A percentile compares a stretch with the other conserved stretches of the same genome.
Evolutionary conservation across 768 basidiomycete species (phyloP).

Genomic region (Erythrobasidium yunnanense): DNA sequence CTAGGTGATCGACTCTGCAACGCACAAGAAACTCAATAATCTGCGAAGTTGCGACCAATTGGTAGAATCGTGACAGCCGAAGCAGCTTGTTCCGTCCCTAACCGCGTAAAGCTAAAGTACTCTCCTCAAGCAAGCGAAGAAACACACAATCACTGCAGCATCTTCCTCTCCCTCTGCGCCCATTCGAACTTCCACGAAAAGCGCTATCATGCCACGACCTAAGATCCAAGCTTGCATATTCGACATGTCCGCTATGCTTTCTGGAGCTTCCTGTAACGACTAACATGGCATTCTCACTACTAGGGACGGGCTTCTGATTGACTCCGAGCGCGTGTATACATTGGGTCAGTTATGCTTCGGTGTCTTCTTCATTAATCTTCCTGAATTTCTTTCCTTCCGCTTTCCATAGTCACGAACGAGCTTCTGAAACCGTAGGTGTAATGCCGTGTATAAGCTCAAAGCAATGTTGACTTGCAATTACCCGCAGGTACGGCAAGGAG

Average conservation of each 20-base stretch:
- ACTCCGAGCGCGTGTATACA: slow-evolving; percentile 21
- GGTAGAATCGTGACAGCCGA: too few relatives aligned
- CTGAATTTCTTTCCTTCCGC: not conserved
- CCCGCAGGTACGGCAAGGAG: slow-evolving; percentile 14
- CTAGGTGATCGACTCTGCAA: too few relatives aligned
- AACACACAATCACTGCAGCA: not conserved
- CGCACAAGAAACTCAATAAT: too few relatives aligned
- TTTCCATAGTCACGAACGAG: slow-evolving; percentile 11
- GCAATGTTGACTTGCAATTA: not conserved
- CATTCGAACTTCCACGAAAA: not conserved
- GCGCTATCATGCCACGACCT: not conserved
- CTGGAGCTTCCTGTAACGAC: not conserved
- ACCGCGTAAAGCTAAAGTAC: too few relatives aligned
- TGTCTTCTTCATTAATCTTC: not conserved
- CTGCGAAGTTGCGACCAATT: too few relatives aligned
- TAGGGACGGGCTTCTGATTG: slow-evolving; percentile 25
- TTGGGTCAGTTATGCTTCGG: not conserved
- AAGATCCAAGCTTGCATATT: slow-evolving; percentile 24
- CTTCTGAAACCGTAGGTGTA: slow-evolving; percentile 7
- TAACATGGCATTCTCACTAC: not conserved
- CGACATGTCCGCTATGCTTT: slow-evolving; percentile 2
- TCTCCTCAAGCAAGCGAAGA: too few relatives aligned
- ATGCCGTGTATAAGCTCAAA: not conserved
- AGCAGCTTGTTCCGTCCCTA: too few relatives aligned
- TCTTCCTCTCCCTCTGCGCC: too few relatives aligned